Evolutionary conservation across 306 rosid species (phyloP).

Genomic region (Vicia sativa): DNA sequence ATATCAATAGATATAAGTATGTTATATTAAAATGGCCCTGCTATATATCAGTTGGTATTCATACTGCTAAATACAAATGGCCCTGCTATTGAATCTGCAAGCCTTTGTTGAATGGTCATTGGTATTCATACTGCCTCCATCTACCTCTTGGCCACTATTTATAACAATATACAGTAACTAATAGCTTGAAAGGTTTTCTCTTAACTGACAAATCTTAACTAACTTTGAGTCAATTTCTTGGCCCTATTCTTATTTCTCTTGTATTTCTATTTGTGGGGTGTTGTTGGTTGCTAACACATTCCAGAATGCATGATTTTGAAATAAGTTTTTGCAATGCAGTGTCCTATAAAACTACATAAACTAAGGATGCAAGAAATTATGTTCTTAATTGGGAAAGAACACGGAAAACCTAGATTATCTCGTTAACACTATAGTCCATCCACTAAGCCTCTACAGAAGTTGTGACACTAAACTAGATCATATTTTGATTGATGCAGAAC

Average conservation of each 20-base stretch:
- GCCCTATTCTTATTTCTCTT: not conserved
- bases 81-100: too few species aligned
- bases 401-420: constrained; percentile 2
- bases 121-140: too few species aligned
- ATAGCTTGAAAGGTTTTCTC: not conserved
- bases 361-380: constrained; percentile 11
- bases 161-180: constrained; percentile 21
- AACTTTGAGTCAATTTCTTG: not conserved
- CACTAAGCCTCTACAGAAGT: constrained; percentile 27
- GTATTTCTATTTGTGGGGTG: not conserved
- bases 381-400: constrained; percentile 20
- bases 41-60: too few species aligned
- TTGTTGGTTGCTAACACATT: not conserved
- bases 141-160: too few species aligned
- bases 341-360: constrained; percentile 30
- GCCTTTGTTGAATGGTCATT: too few species aligned
- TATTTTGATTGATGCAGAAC: too few species aligned
- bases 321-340: constrained; percentile 5
- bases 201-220: not conserved
- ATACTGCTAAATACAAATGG: too few species aligned
- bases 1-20: too few species aligned
- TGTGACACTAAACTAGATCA: too few species aligned
- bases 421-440: constrained; percentile 17
- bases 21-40: too few species aligned
- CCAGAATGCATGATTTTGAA: constrained; percentile 2